Evolutionary conservation across 2,329 filamentous ascomycete species (phyloP).

Genomic region (Cladosporium sp.): DNA sequence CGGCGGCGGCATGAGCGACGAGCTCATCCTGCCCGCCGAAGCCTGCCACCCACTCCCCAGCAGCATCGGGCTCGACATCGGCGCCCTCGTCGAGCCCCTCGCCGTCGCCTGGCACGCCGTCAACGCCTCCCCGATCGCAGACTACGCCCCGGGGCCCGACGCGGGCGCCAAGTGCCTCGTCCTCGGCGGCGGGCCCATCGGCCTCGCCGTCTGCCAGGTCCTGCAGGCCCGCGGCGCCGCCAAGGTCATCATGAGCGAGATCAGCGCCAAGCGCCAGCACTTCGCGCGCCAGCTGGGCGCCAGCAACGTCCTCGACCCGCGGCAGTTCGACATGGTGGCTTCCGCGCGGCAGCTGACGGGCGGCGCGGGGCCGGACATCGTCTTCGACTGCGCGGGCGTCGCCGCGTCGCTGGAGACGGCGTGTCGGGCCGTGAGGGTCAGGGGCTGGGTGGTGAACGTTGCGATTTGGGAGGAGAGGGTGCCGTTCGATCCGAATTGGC

Average conservation of each 20-base stretch:
- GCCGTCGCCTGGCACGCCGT: constrained; percentile 61
- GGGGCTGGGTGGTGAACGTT: constrained; percentile 58
- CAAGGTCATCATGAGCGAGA: constrained; percentile 53
- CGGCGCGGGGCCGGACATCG: constrained; percentile 49
- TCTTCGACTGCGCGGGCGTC: constrained; percentile 58
- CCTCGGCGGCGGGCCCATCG: constrained; percentile 58
- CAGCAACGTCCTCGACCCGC: constrained; percentile 48
- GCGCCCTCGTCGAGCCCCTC: constrained; percentile 58
- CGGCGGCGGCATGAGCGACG: constrained; percentile 52
- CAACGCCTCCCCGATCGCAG: constrained; percentile 41
- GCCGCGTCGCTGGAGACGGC: constrained; percentile 37
- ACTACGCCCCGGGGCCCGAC: constrained; percentile 31
- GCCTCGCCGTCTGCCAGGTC: constrained; percentile 52
- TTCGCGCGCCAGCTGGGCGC: constrained; percentile 52
- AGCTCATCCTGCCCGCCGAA: constrained; percentile 45
- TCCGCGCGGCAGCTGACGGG: constrained; percentile 42
- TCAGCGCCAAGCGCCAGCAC: constrained; percentile 44
- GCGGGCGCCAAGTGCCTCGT: constrained; percentile 41
- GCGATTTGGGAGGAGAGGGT: constrained; percentile 56
- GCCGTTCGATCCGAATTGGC: constrained; percentile 47
- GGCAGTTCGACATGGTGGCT: constrained; percentile 44
- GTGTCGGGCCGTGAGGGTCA: constrained; percentile 45
- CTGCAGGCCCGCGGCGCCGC: constrained; percentile 48
- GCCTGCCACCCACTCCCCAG: constrained; percentile 48
- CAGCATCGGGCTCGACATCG: constrained; percentile 47